Percentiles rank a stretch among this genome's conserved stretches.
Evolutionary conservation across 2,329 filamentous ascomycete species (phyloP).

Genomic region (Penicillium oxalicum): DNA sequence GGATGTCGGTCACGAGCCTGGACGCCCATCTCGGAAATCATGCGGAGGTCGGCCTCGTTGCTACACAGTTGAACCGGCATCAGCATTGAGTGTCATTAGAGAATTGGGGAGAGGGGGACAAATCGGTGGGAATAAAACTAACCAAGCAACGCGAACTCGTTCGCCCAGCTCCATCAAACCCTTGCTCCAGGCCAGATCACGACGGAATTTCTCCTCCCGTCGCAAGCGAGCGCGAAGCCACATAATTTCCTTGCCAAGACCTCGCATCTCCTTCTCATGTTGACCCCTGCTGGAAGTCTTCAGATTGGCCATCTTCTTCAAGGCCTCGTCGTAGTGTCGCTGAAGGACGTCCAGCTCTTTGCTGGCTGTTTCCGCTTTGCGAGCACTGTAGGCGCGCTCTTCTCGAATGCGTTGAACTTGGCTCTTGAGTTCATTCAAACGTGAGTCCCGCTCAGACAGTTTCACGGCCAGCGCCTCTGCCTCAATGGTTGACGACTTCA

Average conservation of each 20-base stretch:
- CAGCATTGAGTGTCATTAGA: constrained; percentile 13
- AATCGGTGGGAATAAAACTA: constrained; percentile 36
- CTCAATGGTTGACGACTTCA: constrained; percentile 45
- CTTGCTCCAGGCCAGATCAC: constrained; percentile 81
- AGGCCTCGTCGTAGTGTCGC: constrained; percentile 59
- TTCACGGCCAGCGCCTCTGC: constrained; percentile 66
- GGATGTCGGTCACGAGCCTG: constrained; percentile 35
- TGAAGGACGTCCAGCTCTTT: constrained; percentile 44
- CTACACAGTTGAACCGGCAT: constrained; percentile 46
- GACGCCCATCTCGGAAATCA: constrained; percentile 78
- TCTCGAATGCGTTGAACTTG: constrained; percentile 61
- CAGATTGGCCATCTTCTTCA: constrained; percentile 40
- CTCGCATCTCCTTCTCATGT: constrained; percentile 63
- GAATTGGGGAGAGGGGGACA: neutral
- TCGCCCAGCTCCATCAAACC: constrained; percentile 78
- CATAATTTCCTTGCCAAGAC: constrained; percentile 81
- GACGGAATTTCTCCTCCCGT: constrained; percentile 73
- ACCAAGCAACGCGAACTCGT: constrained; percentile 63
- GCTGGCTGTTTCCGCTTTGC: constrained; percentile 36
- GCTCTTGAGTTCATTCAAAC: constrained; percentile 49
- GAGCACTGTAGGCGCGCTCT: constrained; percentile 39
- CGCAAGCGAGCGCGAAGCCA: constrained; percentile 78
- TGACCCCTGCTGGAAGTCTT: constrained; percentile 41
- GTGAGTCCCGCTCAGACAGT: constrained; percentile 62
- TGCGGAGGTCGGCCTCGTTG: constrained; percentile 83